These are phyloP conservation scores for Collybia sordida DNA, from an alignment of 768 basidiomycete genomes.

Conservation along the genomic window DNA sequence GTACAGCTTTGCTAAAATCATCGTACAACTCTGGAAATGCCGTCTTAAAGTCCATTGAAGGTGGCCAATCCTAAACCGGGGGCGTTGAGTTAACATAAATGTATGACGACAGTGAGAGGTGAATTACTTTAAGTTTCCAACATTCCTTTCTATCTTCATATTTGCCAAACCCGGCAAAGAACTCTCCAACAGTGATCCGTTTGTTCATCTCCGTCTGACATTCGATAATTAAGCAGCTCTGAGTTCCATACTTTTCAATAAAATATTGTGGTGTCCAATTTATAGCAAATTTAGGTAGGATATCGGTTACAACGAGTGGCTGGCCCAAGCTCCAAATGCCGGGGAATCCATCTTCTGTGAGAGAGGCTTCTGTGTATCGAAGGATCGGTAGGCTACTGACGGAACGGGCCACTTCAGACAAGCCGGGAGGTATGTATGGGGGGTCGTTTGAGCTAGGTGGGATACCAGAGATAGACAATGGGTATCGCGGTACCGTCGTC, in stretches of 20 bases:
- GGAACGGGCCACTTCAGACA: slow-evolving; percentile 18
- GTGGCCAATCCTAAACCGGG: slow-evolving; percentile 81
- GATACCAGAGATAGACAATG: background rate
- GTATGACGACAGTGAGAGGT: background rate
- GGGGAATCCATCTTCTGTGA: slow-evolving; percentile 63
- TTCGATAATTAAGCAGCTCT: slow-evolving; percentile 73
- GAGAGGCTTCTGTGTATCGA: slow-evolving; percentile 43
- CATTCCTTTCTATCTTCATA: slow-evolving; percentile 56
- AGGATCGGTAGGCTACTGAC: slow-evolving; percentile 48
- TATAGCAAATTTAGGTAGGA: slow-evolving; percentile 60
- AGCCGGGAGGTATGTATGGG: slow-evolving; percentile 13
- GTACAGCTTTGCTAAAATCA: slow-evolving; percentile 82
- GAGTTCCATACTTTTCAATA: slow-evolving; percentile 59
- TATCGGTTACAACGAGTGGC: slow-evolving; percentile 74
- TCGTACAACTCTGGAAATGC: slow-evolving; percentile 84
- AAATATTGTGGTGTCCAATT: slow-evolving; percentile 87
- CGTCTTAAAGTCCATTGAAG: slow-evolving; percentile 79
- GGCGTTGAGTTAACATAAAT: too few relatives aligned
- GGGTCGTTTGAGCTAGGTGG: background rate
- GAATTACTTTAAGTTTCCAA: slow-evolving; percentile 74
- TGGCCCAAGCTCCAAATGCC: slow-evolving; percentile 71
- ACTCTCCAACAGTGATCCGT: slow-evolving; percentile 67
- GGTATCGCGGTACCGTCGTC: background rate
- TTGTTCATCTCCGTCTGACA: slow-evolving; percentile 74
- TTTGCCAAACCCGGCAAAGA: slow-evolving; percentile 78